Conservation (phyloP, 805 yeast species). For the Wickerhamomyces pijperi region DNA sequence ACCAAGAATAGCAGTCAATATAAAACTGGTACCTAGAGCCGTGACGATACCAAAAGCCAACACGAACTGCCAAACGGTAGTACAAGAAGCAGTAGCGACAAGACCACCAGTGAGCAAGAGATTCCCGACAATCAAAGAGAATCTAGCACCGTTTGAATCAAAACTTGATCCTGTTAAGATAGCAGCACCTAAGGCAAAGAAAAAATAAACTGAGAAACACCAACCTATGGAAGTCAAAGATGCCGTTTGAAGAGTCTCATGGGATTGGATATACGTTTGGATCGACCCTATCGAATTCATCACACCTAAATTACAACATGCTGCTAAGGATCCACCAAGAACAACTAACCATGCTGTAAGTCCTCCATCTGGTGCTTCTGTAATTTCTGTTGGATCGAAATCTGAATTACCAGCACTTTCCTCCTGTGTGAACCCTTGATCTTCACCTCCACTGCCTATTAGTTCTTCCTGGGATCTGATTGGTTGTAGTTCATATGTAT, state of each 20-base stretch:
- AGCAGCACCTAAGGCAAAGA: slow-evolving; percentile 19
- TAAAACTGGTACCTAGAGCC: slow-evolving; percentile 41
- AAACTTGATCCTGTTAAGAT: slow-evolving; percentile 37
- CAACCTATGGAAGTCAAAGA: slow-evolving; percentile 45
- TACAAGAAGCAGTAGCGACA: slow-evolving; percentile 39
- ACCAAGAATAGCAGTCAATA: slow-evolving; percentile 44
- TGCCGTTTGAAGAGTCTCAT: slow-evolving; percentile 25
- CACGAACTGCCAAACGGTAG: slow-evolving; percentile 44
- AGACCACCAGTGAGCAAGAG: slow-evolving; percentile 34
- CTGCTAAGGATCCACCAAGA: slow-evolving; percentile 36
- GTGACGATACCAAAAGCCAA: slow-evolving; percentile 41
- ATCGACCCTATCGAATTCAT: slow-evolving; percentile 58
- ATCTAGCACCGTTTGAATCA: slow-evolving; percentile 45
- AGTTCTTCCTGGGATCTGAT: too few species aligned
- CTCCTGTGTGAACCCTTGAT: too few species aligned
- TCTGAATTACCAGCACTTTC: too few species aligned
- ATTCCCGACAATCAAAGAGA: slow-evolving; percentile 34
- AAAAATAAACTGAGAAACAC: slow-evolving; percentile 39
- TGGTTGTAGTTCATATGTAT: too few species aligned
- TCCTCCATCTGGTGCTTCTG: slow-evolving; percentile 26
- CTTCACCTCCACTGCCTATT: too few species aligned
- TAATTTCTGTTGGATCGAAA: too few species aligned
- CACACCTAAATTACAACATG: slow-evolving; percentile 41
- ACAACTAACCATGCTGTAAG: slow-evolving; percentile 24
- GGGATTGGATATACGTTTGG: slow-evolving; percentile 47